Base-by-base conservation (phyloP, 495 filamentous ascomycete species). In the Astrothelium macrocarpum region DNA sequence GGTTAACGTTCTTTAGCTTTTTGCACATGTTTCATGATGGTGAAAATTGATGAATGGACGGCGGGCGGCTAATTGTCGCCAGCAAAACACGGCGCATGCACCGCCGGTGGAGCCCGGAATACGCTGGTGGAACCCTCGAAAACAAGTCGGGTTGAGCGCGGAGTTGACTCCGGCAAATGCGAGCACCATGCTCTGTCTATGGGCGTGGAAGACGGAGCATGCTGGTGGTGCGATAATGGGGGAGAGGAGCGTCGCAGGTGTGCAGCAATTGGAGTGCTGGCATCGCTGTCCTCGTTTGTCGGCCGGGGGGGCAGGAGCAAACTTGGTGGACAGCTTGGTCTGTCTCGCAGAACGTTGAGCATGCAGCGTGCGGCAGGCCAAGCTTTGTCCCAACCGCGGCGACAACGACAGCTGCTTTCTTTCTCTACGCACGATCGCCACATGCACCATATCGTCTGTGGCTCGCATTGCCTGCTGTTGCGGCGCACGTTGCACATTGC, bases 131-230 rank as follows among this genome's bases (percentile, higher is more conserved):
- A 20, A 49, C 9, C 11, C 43, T 26, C 49, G 49, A 56, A 56
- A 56, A 56, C 25, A 56, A 56, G 23, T 56, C 49, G 49, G 49
- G 25, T 56, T 56, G 49, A 56, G 25, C 11, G 20, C 49, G 49
- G 49, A 56, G 49, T 56, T 56, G 49, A 56, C 49, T 56, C 49
- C 49, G 49, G 49, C 49, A 56, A 29, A 29, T 56, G 49, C 25
- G 45, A 16, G n/a, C n/a, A n/a, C n/a, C n/a, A n/a, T n/a, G n/a
- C 34, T 39, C 34, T 39, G 5, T 39, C 34, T 39, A 14, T 39
- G 34, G 34, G 5, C 34, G 14, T 5, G 5, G 34, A 39, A 39
- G 34, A 14, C 34, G 5, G 34, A 39, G 5, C 34, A 14, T 5
- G 34, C 5, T 5, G 34, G 14, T 39, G 34, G 14, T 14, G 34